Base-by-base conservation (phyloP, 75 land plant species). In the Pinus albicaulis region DNA sequence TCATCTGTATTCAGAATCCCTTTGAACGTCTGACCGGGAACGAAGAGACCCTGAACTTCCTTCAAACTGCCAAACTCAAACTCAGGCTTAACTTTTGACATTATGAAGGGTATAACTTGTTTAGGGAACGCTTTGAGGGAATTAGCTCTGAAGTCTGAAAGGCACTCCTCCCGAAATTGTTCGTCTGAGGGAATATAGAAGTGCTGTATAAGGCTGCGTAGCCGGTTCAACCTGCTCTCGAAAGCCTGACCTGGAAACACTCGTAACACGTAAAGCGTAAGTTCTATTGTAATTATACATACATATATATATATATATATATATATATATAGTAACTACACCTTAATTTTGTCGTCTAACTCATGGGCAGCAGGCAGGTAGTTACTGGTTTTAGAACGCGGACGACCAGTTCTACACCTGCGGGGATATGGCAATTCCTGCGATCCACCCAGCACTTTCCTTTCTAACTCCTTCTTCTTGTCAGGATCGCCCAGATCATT, bases 111-210 rank as follows among this genome's bases (percentile, higher is more conserved):
- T 65, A 65, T 4, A 5, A 4, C 10, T 7, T 16, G 6, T 17
- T 31, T 34, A 6, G 41, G 16, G 6, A 86, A 59, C 4, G 81
- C 76, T 13, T 74, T 61, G 60, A 86, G 7, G 0, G 77, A 57
- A 15, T 74, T 38, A 19, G 74, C 71, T 8, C 80, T 60, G 69
- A 83, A 86, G 53, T 78, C 80, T 5, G 81, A 80, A 31, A 78
- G 71, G 52, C 80, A 82, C 11, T 24, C 31, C 28, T 58, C 84
- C 14, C 70, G 75, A 26, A 86, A 89, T 24, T 78, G 57, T 74
- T 89, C 91, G 41, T 89, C 91, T n/a, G 82, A 56, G 0, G 91
- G 91, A 1, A 89, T 16, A 65, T 15, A 65, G 44, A 65, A 34
- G 16, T 16, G 4, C 3, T 13, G 16, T 3, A 15, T 24, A 26